A percentile compares a stretch with the other conserved stretches of the same genome.
These are phyloP conservation scores for Botryotinia calthae DNA, from an alignment of 2,329 filamentous ascomycete genomes.

Conservation along the genomic window DNA sequence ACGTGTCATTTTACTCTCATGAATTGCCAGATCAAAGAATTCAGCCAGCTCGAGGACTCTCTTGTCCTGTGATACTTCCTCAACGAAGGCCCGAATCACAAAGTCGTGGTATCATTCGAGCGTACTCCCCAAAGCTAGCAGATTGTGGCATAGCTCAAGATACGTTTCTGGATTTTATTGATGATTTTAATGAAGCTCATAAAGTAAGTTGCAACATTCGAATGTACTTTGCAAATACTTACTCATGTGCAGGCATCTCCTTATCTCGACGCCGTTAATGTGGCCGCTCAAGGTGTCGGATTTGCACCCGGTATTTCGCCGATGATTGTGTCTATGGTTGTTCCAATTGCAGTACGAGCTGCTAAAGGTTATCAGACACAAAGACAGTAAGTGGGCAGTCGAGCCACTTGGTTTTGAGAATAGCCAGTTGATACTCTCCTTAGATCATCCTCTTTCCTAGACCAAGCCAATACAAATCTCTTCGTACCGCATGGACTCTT, in stretches of 20 bases:
- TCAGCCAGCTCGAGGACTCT: neutral
- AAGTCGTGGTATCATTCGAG: constrained; percentile 47
- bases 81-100: constrained; percentile 49
- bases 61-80: constrained; percentile 50
- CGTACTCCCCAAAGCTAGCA: constrained; percentile 48
- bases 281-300: constrained; percentile 42
- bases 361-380: constrained; percentile 38
- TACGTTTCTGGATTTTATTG: constrained; percentile 48
- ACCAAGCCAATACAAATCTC: constrained; percentile 52
- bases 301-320: constrained; percentile 42
- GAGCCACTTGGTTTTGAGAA: neutral
- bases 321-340: constrained; percentile 44
- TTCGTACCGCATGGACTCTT: constrained; percentile 56
- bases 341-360: constrained; percentile 43
- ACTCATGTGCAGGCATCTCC: constrained; percentile 30
- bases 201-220: constrained; percentile 14
- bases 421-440: constrained; percentile 2
- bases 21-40: neutral
- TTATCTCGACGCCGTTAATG: constrained; percentile 44
- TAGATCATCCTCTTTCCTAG: constrained; percentile 49
- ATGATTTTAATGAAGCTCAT: constrained; percentile 43
- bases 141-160: constrained; percentile 47
- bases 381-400: constrained; percentile 14
- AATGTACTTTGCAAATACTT: neutral
- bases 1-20: constrained; percentile 11